Conservation (phyloP, 1,284 basidiomycete genomes). For the Mycosarcoma mackinlayi region DNA sequence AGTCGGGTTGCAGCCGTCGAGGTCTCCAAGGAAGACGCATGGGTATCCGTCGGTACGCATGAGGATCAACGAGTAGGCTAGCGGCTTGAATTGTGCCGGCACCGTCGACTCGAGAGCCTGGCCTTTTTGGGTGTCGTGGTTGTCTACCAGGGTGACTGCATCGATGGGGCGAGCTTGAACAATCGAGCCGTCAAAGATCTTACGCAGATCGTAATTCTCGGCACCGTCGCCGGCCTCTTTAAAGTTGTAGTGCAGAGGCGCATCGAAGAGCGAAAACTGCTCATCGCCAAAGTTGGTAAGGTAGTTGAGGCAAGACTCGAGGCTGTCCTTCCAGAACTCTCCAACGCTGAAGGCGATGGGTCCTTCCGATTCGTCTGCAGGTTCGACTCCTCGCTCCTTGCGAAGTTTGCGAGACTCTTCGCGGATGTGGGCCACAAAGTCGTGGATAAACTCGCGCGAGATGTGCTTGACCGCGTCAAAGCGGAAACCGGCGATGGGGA, state of each 20-base stretch:
- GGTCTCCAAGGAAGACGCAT: slow-evolving; percentile 92
- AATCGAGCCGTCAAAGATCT: slow-evolving; percentile 74
- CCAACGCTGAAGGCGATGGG: slow-evolving; percentile 58
- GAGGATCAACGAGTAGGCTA: slow-evolving; percentile 85
- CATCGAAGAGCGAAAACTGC: slow-evolving; percentile 74
- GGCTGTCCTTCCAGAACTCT: slow-evolving; percentile 59
- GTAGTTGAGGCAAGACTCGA: slow-evolving; percentile 59
- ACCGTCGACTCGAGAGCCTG: slow-evolving; percentile 73
- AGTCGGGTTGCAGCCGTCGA: slow-evolving; percentile 72
- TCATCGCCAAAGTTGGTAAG: slow-evolving; percentile 69
- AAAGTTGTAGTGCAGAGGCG: slow-evolving; percentile 74
- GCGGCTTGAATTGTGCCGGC: slow-evolving; percentile 73
- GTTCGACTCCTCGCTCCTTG: slow-evolving; percentile 43
- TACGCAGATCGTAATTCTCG: slow-evolving; percentile 72
- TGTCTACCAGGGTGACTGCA: slow-evolving; percentile 74
- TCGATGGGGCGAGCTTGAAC: slow-evolving; percentile 73
- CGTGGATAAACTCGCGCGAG: slow-evolving; percentile 70
- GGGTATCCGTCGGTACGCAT: slow-evolving; percentile 86
- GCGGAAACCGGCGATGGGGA: slow-evolving; percentile 58
- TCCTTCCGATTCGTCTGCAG: slow-evolving; percentile 53
- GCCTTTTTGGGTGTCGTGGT: slow-evolving; percentile 71
- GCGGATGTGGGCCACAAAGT: slow-evolving; percentile 73
- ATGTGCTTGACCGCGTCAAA: slow-evolving; percentile 66
- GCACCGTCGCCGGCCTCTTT: slow-evolving; percentile 72
- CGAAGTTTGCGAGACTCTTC: slow-evolving; percentile 56